phyloP scores from a whole-genome alignment of 2,329 filamentous ascomycete genomes.

The Fusarium domesticum region DNA sequence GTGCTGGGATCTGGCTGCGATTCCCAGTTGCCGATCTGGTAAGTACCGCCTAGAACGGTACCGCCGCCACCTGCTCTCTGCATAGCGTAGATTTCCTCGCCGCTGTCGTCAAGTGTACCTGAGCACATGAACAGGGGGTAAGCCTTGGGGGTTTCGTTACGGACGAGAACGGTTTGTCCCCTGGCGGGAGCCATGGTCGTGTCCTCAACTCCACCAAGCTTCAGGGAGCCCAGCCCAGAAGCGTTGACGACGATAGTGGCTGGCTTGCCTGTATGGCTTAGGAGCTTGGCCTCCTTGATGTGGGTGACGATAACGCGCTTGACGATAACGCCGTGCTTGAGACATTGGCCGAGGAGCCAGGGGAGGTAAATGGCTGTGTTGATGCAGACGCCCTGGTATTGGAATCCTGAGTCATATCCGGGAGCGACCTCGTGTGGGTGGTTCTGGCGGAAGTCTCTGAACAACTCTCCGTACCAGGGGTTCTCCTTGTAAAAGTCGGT shows the following conservation, averaged over 20 bases:
- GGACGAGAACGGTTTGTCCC: constrained; percentile 71
- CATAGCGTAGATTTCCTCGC: constrained; percentile 75
- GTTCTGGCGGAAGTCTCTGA: constrained; percentile 66
- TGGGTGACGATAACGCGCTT: constrained; percentile 53
- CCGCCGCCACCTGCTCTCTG: constrained; percentile 67
- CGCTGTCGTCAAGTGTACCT: constrained; percentile 65
- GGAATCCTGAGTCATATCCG: constrained; percentile 66
- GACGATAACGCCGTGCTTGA: constrained; percentile 57
- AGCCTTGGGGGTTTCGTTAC: constrained; percentile 61
- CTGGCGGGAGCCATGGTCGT: constrained; percentile 60
- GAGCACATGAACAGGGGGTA: constrained; percentile 57
- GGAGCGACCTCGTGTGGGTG: constrained; percentile 53
- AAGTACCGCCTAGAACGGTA: constrained; percentile 72
- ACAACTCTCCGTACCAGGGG: constrained; percentile 69
- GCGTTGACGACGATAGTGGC: constrained; percentile 68
- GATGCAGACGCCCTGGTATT: constrained; percentile 72
- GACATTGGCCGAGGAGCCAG: constrained; percentile 65
- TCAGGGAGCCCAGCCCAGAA: constrained; percentile 63
- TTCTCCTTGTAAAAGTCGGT: constrained; percentile 57
- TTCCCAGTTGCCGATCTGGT: constrained; percentile 72
- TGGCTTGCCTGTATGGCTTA: constrained; percentile 52
- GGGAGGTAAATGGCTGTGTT: constrained; percentile 71
- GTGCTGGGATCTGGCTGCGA: constrained; percentile 67
- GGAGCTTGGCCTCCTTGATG: constrained; percentile 55
- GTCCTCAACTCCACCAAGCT: constrained; percentile 66